These are phyloP conservation scores for Elaeagnus macrophylla DNA, from an alignment of 306 rosid species.

Conservation along the genomic window DNA sequence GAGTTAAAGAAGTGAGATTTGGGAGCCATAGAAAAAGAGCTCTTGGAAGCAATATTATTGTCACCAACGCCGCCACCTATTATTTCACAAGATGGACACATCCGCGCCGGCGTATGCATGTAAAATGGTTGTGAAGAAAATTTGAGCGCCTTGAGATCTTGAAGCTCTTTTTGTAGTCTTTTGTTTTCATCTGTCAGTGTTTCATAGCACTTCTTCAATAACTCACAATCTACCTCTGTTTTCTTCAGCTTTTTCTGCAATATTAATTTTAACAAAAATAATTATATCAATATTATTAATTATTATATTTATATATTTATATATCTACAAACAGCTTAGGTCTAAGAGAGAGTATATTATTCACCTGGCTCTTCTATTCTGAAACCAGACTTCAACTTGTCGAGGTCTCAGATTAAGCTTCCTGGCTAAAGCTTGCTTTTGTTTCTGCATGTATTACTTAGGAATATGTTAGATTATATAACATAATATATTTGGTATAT, in stretches of 20 bases:
- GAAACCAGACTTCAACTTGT: slow-evolving; percentile 99
- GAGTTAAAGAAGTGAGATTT: slow-evolving; percentile 63
- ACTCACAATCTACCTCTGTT: slow-evolving; percentile 88
- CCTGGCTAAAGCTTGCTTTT: slow-evolving; percentile 85
- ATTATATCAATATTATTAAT: not conserved
- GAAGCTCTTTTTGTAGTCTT: slow-evolving; percentile 69
- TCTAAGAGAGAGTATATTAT: too few relatives aligned
- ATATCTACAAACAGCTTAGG: too few relatives aligned
- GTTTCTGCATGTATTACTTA: slow-evolving; percentile 44
- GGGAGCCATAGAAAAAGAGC: slow-evolving; percentile 52
- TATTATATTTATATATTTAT: not conserved
- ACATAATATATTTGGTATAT: not conserved
- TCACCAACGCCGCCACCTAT: slow-evolving; percentile 29
- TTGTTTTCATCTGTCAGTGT: slow-evolving; percentile 80
- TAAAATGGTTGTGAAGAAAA: slow-evolving; percentile 44
- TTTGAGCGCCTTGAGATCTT: slow-evolving; percentile 72
- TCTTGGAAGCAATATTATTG: slow-evolving; percentile 15
- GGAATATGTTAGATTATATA: not conserved
- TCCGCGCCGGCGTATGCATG: slow-evolving; percentile 80
- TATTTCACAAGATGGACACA: slow-evolving; percentile 90
- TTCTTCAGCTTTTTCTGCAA: slow-evolving; percentile 84
- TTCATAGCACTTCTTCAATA: slow-evolving; percentile 85
- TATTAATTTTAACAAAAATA: not conserved
- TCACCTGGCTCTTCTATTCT: slow-evolving; percentile 98
- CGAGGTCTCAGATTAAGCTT: slow-evolving; percentile 67